Base-by-base conservation (phyloP, 2,329 filamentous ascomycete species). In the Fonsecaea monophora region DNA sequence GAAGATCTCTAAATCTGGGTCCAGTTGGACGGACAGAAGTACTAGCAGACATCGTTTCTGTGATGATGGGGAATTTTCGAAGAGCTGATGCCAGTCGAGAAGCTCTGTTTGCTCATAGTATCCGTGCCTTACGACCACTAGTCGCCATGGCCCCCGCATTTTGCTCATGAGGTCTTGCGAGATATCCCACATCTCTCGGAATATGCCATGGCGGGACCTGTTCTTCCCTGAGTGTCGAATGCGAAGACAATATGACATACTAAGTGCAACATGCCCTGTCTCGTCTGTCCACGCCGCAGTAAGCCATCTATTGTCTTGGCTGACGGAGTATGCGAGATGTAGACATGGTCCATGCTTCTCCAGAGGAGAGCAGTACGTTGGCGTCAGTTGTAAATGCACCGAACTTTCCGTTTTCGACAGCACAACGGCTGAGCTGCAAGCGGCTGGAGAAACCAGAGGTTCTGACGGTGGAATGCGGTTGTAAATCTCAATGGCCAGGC, bases 231-330 rank as follows among this genome's bases (percentile, higher is more conserved):
- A 60, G 9, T 40, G 48, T 1, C 38, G 42, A 2, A 62, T 32
- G 18, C 81, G 74, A 72, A 87, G 74, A 67, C 84, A 85, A 71
- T 87, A 88, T 0, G 85, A 83, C 66, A 83, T 81, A 1, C 77
- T 83, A 21, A 82, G 79, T 68, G 87, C 84, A 48, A 85, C 81
- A 45, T 79, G 81, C 8, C 87, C 87, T 32, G 79, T 81, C 66
- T 80, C 84, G 75, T 89, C 86, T 1, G 83, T 84, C 87, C 87
- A 89, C 1, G 84, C 83, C 3, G 83, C 86, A 6, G 82, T 85
- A 30, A 88, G 72, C 87, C 87, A 89, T 21, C 81, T 78, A 34
- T 83, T 80, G 70, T 88, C 85, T 8, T 80, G 71, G 68, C 85
- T 88, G 40, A 81, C 76, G 3, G 85, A 85, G 71, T 86, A 87